Percentiles rank a stretch among this genome's conserved stretches.
Evolutionary conservation across 176 grass and related monocot species (phyloP).

Genomic region (Cenchrus americanus): DNA sequence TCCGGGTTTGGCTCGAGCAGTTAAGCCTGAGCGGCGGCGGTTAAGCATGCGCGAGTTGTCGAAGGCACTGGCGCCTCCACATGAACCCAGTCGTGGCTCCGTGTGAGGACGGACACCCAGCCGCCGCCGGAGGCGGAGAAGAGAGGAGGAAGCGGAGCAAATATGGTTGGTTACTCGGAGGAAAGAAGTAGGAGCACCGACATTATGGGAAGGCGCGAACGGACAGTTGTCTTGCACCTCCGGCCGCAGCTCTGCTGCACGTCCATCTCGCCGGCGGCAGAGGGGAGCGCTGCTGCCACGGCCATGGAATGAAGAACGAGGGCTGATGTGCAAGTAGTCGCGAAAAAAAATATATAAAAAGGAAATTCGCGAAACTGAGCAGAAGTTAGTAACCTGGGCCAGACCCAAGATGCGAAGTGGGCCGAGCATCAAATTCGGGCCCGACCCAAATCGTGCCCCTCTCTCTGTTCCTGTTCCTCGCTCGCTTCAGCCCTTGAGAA

Average conservation of each 20-base stretch:
- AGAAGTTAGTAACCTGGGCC: too few relatives aligned
- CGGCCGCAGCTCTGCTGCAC: background rate
- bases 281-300: too few relatives aligned
- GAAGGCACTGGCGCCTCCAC: background rate
- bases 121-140: background rate
- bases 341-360: too few relatives aligned
- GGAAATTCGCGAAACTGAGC: too few relatives aligned
- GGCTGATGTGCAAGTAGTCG: background rate
- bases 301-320: background rate
- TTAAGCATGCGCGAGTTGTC: background rate
- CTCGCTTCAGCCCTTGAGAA: conserved; percentile 4
- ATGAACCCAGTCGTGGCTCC: background rate
- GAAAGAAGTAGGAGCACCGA: background rate
- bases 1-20: background rate
- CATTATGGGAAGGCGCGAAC: background rate
- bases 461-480: background rate
- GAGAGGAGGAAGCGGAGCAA: background rate
- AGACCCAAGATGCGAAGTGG: background rate
- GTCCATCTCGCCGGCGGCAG: background rate
- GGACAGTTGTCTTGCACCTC: background rate
- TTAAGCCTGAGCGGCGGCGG: background rate
- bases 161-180: background rate
- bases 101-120: too few relatives aligned
- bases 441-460: background rate
- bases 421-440: background rate